Conservation (phyloP, 306 rosid genomes). For the Cicer chorassanicum region DNA sequence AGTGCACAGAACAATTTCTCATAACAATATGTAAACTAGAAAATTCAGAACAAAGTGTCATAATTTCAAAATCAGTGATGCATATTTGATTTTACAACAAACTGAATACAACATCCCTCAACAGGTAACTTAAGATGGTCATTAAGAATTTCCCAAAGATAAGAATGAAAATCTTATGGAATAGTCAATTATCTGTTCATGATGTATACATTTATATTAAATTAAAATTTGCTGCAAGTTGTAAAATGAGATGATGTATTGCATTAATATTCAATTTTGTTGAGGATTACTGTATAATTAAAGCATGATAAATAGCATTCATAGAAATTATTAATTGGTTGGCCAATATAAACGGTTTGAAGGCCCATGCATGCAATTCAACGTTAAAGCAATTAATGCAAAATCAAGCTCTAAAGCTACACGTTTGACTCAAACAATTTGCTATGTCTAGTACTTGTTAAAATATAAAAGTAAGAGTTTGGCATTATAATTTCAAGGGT, state of each 20-base stretch:
- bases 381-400: slow-evolving; percentile 35
- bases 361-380: background rate
- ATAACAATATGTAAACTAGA: background rate
- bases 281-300: background rate
- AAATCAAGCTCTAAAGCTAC: slow-evolving; percentile 27
- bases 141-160: slow-evolving; percentile 19
- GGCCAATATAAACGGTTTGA: slow-evolving; percentile 18
- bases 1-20: slow-evolving; percentile 18
- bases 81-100: slow-evolving; percentile 7
- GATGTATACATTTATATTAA: slow-evolving; percentile 1
- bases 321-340: background rate
- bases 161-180: background rate
- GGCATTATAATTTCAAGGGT: no score
- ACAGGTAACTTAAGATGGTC: background rate
- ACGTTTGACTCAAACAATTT: slow-evolving; percentile 14
- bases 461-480: background rate
- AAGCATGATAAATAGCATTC: background rate
- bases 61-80: background rate
- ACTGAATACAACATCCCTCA: slow-evolving; percentile 14
- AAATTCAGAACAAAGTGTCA: background rate
- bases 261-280: background rate
- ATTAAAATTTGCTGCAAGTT: slow-evolving; percentile 11
- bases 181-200: slow-evolving; percentile 22
- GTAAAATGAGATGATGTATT: slow-evolving; percentile 7
- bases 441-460: background rate